These are phyloP conservation scores for Setomelanomma holmii DNA, from an alignment of 2,329 filamentous ascomycete genomes.

Conservation along the genomic window DNA sequence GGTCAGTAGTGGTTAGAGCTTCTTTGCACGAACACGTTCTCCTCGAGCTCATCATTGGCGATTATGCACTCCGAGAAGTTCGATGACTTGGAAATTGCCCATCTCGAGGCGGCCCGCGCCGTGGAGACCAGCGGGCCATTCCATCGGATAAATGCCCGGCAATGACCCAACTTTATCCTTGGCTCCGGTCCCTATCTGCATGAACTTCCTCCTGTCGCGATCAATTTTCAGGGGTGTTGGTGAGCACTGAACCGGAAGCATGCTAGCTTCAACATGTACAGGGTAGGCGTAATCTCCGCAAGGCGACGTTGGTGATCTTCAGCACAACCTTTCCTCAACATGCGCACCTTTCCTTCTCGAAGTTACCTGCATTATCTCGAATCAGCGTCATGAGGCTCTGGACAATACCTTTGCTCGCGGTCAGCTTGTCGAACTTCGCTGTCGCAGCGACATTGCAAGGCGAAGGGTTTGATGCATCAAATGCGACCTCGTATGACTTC, in stretches of 20 bases:
- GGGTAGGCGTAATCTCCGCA: background rate
- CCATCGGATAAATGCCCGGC: background rate
- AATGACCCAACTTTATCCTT: background rate
- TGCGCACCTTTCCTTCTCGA: too few relatives aligned
- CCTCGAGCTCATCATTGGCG: too few relatives aligned
- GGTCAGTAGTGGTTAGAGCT: too few relatives aligned
- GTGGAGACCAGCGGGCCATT: background rate
- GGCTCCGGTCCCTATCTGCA: too few relatives aligned
- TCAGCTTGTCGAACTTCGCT: background rate
- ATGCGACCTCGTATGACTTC: constrained; percentile 12
- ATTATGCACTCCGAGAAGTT: too few relatives aligned
- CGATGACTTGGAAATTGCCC: too few relatives aligned
- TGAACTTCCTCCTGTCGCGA: too few relatives aligned
- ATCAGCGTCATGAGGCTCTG: background rate
- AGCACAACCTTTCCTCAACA: too few relatives aligned
- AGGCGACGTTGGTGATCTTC: background rate
- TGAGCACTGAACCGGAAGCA: background rate
- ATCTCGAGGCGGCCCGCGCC: background rate
- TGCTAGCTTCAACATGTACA: background rate
- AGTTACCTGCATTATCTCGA: too few relatives aligned
- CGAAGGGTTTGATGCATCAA: too few relatives aligned
- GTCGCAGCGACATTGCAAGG: background rate
- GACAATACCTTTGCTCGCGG: background rate
- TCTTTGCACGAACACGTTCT: too few relatives aligned
- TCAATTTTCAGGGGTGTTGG: background rate